phyloP scores from a whole-genome alignment of 1,139 yeast genomes.

The Chernovozyma aurita region DNA sequence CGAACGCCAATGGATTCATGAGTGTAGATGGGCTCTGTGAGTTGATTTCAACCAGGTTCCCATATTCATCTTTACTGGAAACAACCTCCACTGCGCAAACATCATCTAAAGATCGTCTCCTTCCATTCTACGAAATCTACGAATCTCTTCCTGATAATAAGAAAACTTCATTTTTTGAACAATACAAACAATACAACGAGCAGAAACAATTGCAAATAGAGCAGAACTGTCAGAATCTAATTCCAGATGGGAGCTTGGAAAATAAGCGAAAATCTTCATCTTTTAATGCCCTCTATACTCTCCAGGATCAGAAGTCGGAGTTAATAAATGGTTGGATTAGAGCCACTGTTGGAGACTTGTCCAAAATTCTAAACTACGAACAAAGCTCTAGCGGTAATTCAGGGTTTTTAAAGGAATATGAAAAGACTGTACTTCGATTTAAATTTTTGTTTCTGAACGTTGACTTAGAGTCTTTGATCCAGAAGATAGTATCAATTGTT shows the following conservation, averaged over 20 bases:
- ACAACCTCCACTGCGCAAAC: no score
- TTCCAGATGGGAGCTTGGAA: slow-evolving; percentile 5
- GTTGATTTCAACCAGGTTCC: neutral
- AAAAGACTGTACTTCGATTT: neutral
- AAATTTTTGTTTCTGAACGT: neutral
- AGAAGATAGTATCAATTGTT: neutral
- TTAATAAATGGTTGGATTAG: neutral
- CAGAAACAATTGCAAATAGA: slow-evolving; percentile 25
- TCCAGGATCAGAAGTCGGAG: neutral
- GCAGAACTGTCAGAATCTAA: slow-evolving; percentile 16
- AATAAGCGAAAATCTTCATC: neutral
- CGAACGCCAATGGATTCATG: neutral
- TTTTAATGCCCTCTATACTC: neutral
- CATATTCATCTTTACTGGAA: no score
- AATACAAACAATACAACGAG: slow-evolving; percentile 21
- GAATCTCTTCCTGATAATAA: slow-evolving; percentile 11
- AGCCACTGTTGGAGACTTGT: no score
- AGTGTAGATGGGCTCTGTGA: neutral
- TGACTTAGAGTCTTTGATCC: neutral
- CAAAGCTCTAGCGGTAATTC: no score
- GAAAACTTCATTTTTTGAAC: slow-evolving; percentile 16
- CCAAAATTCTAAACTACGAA: no score
- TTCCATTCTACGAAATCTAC: slow-evolving; percentile 17
- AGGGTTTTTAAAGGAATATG: no score
- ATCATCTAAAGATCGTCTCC: no score